A percentile compares a stretch with the other conserved stretches of the same genome.
Conservation (phyloP, 345 rosid species). For the Carallia brachiata region DNA sequence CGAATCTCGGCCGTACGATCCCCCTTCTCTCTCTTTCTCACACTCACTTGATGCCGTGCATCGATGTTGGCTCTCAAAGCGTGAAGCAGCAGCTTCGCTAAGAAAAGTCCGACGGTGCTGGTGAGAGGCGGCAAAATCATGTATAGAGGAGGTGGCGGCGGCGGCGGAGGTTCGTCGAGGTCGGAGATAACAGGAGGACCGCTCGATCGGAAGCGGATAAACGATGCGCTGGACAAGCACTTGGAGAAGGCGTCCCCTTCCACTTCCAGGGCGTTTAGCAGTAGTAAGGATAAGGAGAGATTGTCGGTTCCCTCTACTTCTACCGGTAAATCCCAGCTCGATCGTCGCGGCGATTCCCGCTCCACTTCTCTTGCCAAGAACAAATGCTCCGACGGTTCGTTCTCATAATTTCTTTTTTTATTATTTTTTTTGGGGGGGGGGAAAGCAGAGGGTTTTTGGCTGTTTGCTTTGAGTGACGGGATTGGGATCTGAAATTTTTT, state of each 20-base stretch:
- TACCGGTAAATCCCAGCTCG: conserved; percentile 62
- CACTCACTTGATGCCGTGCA: background rate
- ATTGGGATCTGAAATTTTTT: conserved; percentile 5
- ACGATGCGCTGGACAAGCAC: conserved; percentile 87
- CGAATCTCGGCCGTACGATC: background rate
- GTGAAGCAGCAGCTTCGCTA: background rate
- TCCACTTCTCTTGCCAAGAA: conserved; percentile 46
- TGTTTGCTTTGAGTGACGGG: background rate
- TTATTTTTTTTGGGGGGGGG: background rate
- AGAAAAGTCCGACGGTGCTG: background rate
- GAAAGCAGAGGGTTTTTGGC: background rate
- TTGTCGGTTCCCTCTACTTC: conserved; percentile 74
- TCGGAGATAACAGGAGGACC: conserved; percentile 71
- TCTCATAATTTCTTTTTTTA: background rate
- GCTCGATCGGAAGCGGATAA: conserved; percentile 81
- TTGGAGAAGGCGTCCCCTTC: conserved; percentile 88
- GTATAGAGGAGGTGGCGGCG: conserved; percentile 68
- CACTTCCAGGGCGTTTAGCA: conserved; percentile 61
- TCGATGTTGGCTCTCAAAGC: conserved; percentile 6
- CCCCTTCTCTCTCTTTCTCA: background rate
- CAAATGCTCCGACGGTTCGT: conserved; percentile 66
- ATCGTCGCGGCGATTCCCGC: conserved; percentile 59
- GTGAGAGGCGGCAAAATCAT: conserved; percentile 28
- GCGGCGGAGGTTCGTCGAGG: conserved; percentile 67
- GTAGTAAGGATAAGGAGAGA: conserved; percentile 56